Conservation (phyloP, 352 stramenopile species). For the Elongisporangium undulatum region DNA sequence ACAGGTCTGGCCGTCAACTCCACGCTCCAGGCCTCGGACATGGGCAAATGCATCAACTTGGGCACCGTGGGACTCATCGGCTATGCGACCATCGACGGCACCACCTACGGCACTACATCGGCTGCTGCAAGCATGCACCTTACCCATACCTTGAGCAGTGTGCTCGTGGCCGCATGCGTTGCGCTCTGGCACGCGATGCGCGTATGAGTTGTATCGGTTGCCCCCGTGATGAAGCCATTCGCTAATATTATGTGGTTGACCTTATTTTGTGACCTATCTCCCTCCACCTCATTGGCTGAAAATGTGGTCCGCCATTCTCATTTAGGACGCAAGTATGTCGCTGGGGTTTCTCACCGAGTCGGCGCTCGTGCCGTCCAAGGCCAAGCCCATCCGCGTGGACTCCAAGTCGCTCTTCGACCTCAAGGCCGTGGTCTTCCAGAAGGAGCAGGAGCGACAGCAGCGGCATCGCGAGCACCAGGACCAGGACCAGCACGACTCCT, state of each 20-base stretch:
- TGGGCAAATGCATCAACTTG: neutral
- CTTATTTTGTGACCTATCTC: neutral
- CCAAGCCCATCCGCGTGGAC: constrained; percentile 86
- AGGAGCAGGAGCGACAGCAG: constrained; percentile 71
- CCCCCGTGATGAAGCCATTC: no score
- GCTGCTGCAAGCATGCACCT: neutral
- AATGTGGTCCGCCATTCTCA: neutral
- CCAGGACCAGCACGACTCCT: constrained; percentile 9
- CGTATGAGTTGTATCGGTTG: no score
- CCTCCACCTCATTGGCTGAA: neutral
- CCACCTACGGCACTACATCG: neutral
- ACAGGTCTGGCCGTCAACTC: neutral
- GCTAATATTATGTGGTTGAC: neutral
- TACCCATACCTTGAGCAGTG: neutral
- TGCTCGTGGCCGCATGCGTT: neutral
- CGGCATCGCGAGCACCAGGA: constrained; percentile 38
- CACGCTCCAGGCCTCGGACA: neutral
- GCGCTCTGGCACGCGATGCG: neutral
- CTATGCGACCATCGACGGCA: neutral
- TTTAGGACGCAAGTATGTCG: constrained; percentile 47
- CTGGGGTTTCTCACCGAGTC: constrained; percentile 91
- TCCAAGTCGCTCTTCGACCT: constrained; percentile 80
- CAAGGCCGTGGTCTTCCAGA: constrained; percentile 79
- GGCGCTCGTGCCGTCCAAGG: constrained; percentile 88
- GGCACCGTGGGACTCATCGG: neutral